Evolutionary conservation across 179 eudicot genomes (phyloP), one percentile per base, ranked within the genome.

Genomic region (Drosera spatulata): DNA sequence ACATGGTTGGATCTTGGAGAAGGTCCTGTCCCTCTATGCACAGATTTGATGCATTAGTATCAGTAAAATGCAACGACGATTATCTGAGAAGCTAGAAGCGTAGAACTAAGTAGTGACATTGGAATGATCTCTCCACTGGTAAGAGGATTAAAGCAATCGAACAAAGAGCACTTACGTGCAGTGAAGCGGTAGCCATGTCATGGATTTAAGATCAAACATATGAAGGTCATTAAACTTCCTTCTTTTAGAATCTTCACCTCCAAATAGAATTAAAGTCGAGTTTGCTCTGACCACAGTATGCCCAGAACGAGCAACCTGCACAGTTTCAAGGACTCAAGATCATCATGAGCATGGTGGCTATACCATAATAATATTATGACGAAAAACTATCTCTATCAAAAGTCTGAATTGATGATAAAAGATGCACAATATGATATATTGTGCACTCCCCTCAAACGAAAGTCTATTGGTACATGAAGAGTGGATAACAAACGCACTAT

Each of bases 161-260:
- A 50, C 9, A 39, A 41, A 7, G 9, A 11, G 10, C 39, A 53
- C 98, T 75, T 69, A 93, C 99, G 86, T 82, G 99, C 90, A 86
- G 55, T 84, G 91, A 64, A 93, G 99, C 67, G 99, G 99, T 50
- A 93, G 86, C 99, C 99, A 93, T 47, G 95, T 89, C 68, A 84
- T 79, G 55, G 99, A 84, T 80, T 93, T 93, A 62, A 93, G 71
- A 74, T 93, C 99, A 84, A 93, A 93, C 96, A 93, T 88, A 80
- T 93, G 95, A 58, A 93, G 75, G 61, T 93, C 99, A 77, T 86
- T 86, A 15, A 93, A 71, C 68, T 89, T 93, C 60, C 86, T 76
- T 71, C 85, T 75, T 70, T 80, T 93, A 39, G 78, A 58, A 69
- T 78, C 88, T 76, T 93, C 99, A 55, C 99, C 99, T 49, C 99